Conservation (phyloP, 176 grass and related monocot species). For the Eremochloa ophiuroides region DNA sequence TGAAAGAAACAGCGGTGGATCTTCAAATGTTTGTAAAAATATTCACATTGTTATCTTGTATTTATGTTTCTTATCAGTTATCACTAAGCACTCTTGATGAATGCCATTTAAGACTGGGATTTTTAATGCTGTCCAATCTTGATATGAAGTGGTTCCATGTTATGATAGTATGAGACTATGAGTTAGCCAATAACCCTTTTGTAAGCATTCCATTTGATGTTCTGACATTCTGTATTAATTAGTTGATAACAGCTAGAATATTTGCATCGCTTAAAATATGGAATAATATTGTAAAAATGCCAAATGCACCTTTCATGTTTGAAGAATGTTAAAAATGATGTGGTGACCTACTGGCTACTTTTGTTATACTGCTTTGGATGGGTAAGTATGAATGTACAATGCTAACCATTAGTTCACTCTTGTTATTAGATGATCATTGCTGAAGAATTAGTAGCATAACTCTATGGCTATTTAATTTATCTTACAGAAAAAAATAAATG, state of each 20-base stretch:
- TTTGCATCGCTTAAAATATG: not conserved
- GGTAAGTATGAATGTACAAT: not conserved
- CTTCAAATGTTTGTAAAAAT: not conserved
- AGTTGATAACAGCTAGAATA: not conserved
- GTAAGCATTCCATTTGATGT: not conserved
- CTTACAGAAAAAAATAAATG: not conserved
- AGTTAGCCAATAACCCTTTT: not conserved
- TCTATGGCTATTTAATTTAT: not conserved
- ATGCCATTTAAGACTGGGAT: not conserved
- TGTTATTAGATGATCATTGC: conserved; percentile 1
- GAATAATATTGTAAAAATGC: conserved; percentile 5
- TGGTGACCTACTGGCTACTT: not conserved
- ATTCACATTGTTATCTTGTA: not conserved
- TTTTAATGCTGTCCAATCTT: not conserved
- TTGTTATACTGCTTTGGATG: conserved; percentile 5
- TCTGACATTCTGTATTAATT: not conserved
- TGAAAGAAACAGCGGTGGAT: not conserved
- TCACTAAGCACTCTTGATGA: not conserved
- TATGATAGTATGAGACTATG: not conserved
- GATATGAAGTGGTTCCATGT: not conserved
- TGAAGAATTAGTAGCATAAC: not conserved
- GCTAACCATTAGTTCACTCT: not conserved
- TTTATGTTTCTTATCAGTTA: not conserved
- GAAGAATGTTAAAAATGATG: conserved; percentile 23
- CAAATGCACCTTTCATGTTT: not conserved